These are phyloP conservation scores for Scheffersomyces illinoinensis DNA, from an alignment of 1,139 yeast genomes.

Conservation along the genomic window DNA sequence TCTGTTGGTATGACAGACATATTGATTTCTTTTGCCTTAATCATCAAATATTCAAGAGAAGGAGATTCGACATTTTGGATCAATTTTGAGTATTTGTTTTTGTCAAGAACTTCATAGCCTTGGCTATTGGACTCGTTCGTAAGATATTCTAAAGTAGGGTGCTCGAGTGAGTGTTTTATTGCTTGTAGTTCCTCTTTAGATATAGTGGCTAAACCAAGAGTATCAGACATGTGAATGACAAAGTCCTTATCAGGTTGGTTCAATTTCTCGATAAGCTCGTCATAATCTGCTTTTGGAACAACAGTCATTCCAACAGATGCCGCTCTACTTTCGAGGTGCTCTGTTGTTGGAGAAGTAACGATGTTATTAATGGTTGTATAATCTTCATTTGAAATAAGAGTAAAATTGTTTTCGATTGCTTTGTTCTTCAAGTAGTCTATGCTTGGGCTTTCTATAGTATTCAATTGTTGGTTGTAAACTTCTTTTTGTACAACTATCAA, in stretches of 20 bases:
- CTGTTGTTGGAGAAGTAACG: conserved; percentile 33
- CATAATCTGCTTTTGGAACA: conserved; percentile 16
- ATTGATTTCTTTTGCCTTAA: conserved; percentile 13
- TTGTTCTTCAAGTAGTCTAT: conserved; percentile 9
- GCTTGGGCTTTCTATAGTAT: conserved; percentile 8
- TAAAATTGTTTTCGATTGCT: background rate
- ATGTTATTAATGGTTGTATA: conserved; percentile 24
- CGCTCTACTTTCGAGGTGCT: conserved; percentile 36
- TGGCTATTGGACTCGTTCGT: conserved; percentile 4
- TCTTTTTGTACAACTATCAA: conserved; percentile 6
- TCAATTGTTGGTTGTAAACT: conserved; percentile 6
- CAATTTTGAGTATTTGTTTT: conserved; percentile 3
- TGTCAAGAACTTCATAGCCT: conserved; percentile 6
- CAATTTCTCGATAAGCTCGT: conserved; percentile 8
- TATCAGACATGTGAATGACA: conserved; percentile 7
- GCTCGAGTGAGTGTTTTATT: conserved; percentile 2
- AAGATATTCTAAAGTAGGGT: conserved; percentile 11
- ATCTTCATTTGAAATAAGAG: conserved; percentile 10
- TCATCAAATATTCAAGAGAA: conserved; percentile 19
- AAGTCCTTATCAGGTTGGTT: conserved; percentile 11
- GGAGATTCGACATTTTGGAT: conserved; percentile 19
- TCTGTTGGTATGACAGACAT: conserved; percentile 7
- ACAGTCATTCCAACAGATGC: conserved; percentile 21
- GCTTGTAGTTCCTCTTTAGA: conserved; percentile 1
- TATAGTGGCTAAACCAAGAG: conserved; percentile 4